phyloP scores from a whole-genome alignment of 1,284 basidiomycete species.

The Marasmius oreades region DNA sequence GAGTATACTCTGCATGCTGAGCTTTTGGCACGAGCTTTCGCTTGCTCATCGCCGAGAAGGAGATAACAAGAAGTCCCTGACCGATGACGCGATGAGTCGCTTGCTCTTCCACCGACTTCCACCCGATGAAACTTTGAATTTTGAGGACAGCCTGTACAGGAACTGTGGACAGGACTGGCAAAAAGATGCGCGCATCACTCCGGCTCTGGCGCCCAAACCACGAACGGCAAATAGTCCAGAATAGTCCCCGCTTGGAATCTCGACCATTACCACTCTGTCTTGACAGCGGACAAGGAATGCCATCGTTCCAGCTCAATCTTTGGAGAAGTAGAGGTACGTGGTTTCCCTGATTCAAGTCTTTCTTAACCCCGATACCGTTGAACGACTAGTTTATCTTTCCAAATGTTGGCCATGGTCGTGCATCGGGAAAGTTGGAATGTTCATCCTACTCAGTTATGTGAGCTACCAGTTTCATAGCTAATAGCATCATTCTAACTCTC shows the following conservation, averaged over 20 bases:
- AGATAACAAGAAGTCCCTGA: too few species aligned
- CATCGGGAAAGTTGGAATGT: neutral
- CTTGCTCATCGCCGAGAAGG: conserved; percentile 21
- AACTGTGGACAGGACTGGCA: too few species aligned
- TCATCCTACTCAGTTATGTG: neutral
- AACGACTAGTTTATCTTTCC: neutral
- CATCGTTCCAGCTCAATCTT: neutral
- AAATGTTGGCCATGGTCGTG: neutral
- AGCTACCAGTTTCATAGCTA: neutral
- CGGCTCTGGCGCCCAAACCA: too few species aligned
- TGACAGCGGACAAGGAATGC: neutral
- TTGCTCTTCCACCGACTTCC: too few species aligned
- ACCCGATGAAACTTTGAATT: too few species aligned
- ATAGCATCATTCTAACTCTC: neutral
- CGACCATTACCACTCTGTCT: too few species aligned
- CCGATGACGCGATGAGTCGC: too few species aligned
- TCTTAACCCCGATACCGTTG: neutral
- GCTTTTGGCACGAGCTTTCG: conserved; percentile 43
- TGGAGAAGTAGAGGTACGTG: neutral
- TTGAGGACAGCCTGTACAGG: too few species aligned
- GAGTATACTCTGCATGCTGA: conserved; percentile 55
- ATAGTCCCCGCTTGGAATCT: too few species aligned
- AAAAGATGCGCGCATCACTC: too few species aligned
- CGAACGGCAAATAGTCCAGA: too few species aligned
- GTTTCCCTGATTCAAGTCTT: neutral